Evolutionary conservation across 495 filamentous ascomycete species (phyloP).

Genomic region (Cudoniella acicularis): DNA sequence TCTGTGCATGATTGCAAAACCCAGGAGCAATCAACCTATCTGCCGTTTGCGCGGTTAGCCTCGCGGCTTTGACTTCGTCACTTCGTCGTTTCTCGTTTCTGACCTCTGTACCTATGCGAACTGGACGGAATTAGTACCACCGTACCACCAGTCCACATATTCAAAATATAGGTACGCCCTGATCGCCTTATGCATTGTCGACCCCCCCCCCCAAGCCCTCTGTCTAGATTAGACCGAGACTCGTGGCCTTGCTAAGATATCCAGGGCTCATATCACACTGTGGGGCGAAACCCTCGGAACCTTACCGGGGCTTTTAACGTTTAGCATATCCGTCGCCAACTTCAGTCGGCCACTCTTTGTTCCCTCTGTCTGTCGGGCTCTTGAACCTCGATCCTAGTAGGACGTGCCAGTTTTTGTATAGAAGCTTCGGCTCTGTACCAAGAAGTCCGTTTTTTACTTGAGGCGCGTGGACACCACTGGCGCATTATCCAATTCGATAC

Average conservation of each 20-base stretch:
- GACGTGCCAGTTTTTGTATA: neutral
- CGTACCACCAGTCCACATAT: constrained; percentile 3
- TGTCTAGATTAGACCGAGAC: constrained; percentile 18
- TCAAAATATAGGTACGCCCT: constrained; percentile 23
- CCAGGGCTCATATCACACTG: constrained; percentile 4
- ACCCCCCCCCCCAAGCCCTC: constrained; percentile 10
- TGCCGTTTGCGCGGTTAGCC: constrained; percentile 20
- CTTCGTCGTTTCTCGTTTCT: neutral
- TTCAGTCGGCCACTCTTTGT: constrained; percentile 9
- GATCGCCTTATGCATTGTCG: constrained; percentile 19
- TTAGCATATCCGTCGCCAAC: constrained; percentile 16
- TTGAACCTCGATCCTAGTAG: neutral
- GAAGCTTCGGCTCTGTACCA: neutral
- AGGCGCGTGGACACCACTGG: neutral
- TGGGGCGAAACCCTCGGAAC: constrained; percentile 8
- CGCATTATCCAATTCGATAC: neutral
- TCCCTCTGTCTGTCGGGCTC: neutral
- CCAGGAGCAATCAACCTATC: constrained; percentile 14
- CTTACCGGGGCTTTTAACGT: constrained; percentile 15
- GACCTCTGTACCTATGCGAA: constrained; percentile 13
- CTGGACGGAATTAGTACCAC: constrained; percentile 5
- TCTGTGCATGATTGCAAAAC: constrained; percentile 7
- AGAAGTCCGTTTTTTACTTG: neutral
- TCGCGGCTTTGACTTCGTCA: constrained; percentile 7
- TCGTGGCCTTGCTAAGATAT: constrained; percentile 18